Conservation (phyloP, 345 rosid species). For the Moringa oleifera region DNA sequence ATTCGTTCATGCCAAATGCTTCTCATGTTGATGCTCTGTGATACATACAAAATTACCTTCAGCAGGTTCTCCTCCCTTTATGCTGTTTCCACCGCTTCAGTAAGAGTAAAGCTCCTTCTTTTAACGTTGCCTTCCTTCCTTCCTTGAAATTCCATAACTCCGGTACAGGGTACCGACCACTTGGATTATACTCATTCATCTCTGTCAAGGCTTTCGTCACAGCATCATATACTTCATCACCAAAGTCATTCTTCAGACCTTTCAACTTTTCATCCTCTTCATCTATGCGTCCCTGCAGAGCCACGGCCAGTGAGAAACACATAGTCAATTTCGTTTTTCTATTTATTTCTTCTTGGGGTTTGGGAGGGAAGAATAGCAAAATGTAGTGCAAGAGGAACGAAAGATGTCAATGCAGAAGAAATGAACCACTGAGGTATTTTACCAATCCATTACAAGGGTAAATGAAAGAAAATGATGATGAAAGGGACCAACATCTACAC, state of each 20-base stretch:
- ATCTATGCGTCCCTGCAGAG: slow-evolving; percentile 38
- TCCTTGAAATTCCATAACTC: slow-evolving; percentile 53
- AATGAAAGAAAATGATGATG: too few species aligned
- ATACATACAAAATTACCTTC: neutral
- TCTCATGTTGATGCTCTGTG: neutral
- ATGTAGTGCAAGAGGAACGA: too few species aligned
- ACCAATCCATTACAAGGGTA: neutral
- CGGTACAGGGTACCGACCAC: slow-evolving; percentile 46
- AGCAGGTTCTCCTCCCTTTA: slow-evolving; percentile 16
- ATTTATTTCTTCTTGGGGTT: too few species aligned
- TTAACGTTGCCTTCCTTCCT: slow-evolving; percentile 40
- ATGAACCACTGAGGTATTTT: neutral
- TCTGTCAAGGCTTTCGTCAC: slow-evolving; percentile 39
- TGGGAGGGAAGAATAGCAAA: too few species aligned
- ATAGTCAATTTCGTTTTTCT: too few species aligned
- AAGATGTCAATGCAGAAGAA: too few species aligned
- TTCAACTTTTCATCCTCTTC: slow-evolving; percentile 48
- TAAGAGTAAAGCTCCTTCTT: slow-evolving; percentile 36
- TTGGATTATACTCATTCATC: slow-evolving; percentile 49
- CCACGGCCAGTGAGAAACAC: neutral
- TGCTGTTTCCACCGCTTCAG: slow-evolving; percentile 9
- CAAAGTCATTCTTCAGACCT: slow-evolving; percentile 35
- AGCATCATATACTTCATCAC: slow-evolving; percentile 43
- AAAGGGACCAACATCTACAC: too few species aligned
- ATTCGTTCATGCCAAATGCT: neutral